Evolutionary conservation across 2,329 filamentous ascomycete genomes (phyloP).

Genomic region (Neopestalotiopsis sp.): DNA sequence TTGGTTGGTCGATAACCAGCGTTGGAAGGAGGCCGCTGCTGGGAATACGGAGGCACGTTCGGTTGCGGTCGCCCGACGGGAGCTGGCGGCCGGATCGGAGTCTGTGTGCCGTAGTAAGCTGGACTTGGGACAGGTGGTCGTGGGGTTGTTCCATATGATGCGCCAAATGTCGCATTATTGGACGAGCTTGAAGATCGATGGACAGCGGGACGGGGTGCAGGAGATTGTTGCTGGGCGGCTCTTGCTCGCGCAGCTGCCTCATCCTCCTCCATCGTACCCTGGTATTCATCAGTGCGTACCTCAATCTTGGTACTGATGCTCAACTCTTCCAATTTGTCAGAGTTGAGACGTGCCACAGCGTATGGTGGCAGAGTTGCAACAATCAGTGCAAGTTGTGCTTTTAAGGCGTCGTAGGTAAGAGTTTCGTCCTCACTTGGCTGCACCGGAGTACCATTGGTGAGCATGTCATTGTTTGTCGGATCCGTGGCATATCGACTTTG

Average conservation of each 20-base stretch:
- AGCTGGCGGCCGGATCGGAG: slow-evolving; percentile 45
- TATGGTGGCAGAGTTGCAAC: slow-evolving; percentile 81
- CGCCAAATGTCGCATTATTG: slow-evolving; percentile 47
- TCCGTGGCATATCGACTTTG: slow-evolving; percentile 66
- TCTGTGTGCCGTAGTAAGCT: slow-evolving; percentile 52
- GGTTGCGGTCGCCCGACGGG: slow-evolving; percentile 46
- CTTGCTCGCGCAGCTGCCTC: slow-evolving; percentile 65
- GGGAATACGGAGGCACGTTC: slow-evolving; percentile 42
- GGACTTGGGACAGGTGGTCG: slow-evolving; percentile 49
- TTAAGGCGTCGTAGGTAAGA: slow-evolving; percentile 73
- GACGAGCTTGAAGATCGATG: slow-evolving; percentile 45
- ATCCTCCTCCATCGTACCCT: slow-evolving; percentile 84
- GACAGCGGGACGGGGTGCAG: slow-evolving; percentile 44
- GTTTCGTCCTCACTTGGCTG: slow-evolving; percentile 70
- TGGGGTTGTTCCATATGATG: slow-evolving; percentile 54
- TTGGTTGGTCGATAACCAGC: slow-evolving; percentile 58
- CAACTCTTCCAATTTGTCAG: slow-evolving; percentile 82
- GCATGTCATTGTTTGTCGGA: slow-evolving; percentile 70
- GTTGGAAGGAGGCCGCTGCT: slow-evolving; percentile 41
- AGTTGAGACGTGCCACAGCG: slow-evolving; percentile 84
- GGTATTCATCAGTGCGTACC: slow-evolving; percentile 74
- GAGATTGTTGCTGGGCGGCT: slow-evolving; percentile 42
- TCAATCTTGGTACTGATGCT: slow-evolving; percentile 82
- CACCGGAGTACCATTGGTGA: slow-evolving; percentile 68
- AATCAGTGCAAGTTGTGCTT: slow-evolving; percentile 75